Conservation (phyloP, 495 filamentous ascomycete species). For the Neurospora intermedia region DNA sequence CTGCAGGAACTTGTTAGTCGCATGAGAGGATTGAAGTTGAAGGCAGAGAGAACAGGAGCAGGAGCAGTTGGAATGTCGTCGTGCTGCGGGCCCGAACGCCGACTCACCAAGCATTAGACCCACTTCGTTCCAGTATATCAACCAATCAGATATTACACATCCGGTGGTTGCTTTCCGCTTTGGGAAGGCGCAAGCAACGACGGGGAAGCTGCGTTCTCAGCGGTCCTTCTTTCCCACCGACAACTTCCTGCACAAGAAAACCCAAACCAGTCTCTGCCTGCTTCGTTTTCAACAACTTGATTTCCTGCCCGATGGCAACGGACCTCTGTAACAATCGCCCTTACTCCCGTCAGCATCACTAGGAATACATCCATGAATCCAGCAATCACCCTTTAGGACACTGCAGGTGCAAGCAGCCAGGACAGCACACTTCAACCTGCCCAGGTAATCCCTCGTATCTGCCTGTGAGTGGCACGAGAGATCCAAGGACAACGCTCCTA, state of each 20-base stretch:
- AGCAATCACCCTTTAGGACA: not conserved
- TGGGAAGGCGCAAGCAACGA: not conserved
- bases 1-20: no score
- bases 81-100: not conserved
- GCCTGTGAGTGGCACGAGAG: not conserved
- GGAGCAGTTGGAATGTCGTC: not conserved
- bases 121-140: not conserved
- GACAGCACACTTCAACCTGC: not conserved
- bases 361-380: not conserved
- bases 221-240: not conserved
- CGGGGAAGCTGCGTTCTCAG: not conserved
- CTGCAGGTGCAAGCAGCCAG: not conserved
- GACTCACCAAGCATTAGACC: not conserved
- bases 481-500: not conserved
- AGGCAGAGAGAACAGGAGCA: not conserved
- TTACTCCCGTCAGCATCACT: not conserved
- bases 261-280: not conserved
- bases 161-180: not conserved
- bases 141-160: not conserved
- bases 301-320: not conserved
- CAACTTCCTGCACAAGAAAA: not conserved
- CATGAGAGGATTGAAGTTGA: no score
- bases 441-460: not conserved
- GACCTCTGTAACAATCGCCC: not conserved
- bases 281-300: not conserved